Conservation (phyloP, 2,329 filamentous ascomycete genomes). For the Sarocladium oryzae region DNA sequence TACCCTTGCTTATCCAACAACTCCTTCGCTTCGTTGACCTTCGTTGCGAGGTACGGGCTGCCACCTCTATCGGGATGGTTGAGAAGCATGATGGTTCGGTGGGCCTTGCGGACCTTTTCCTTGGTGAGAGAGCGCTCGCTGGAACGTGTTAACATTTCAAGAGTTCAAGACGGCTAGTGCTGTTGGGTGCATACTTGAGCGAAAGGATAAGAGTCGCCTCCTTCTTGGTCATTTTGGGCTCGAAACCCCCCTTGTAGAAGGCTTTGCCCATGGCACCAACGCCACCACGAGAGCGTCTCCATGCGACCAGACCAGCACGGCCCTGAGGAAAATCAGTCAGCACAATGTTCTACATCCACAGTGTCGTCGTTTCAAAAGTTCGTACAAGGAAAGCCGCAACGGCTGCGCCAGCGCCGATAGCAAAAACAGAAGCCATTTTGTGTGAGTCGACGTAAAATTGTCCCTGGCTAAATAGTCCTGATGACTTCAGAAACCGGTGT, state of each 20-base stretch:
- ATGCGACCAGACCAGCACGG: slow-evolving; percentile 83
- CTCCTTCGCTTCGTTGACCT: slow-evolving; percentile 98
- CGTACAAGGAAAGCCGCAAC: slow-evolving; percentile 46
- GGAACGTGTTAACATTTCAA: slow-evolving; percentile 3
- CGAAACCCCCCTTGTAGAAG: slow-evolving; percentile 99
- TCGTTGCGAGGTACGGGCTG: slow-evolving; percentile 92
- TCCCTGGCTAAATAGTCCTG: not conserved
- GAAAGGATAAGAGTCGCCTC: slow-evolving; percentile 89
- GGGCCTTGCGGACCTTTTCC: slow-evolving; percentile 91
- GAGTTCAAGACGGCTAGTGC: slow-evolving; percentile 5
- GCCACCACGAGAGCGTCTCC: slow-evolving; percentile 73
- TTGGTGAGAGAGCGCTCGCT: slow-evolving; percentile 85
- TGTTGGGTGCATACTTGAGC: slow-evolving; percentile 58
- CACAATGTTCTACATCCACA: not conserved
- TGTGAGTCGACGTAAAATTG: not conserved
- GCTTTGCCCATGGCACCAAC: slow-evolving; percentile 78
- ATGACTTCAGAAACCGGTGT: not conserved
- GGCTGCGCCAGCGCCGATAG: slow-evolving; percentile 41
- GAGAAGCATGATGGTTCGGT: slow-evolving; percentile 90
- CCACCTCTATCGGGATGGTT: slow-evolving; percentile 98
- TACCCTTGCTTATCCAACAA: slow-evolving; percentile 69
- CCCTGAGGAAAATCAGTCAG: slow-evolving; percentile 49
- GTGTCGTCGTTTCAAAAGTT: not conserved
- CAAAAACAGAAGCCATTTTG: slow-evolving; percentile 37
- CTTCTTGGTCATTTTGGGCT: slow-evolving; percentile 84